Percentiles rank a stretch among this genome's conserved stretches.
Evolutionary conservation across 2,329 filamentous ascomycete genomes (phyloP).

Genomic region (Ophiostoma australiae): DNA sequence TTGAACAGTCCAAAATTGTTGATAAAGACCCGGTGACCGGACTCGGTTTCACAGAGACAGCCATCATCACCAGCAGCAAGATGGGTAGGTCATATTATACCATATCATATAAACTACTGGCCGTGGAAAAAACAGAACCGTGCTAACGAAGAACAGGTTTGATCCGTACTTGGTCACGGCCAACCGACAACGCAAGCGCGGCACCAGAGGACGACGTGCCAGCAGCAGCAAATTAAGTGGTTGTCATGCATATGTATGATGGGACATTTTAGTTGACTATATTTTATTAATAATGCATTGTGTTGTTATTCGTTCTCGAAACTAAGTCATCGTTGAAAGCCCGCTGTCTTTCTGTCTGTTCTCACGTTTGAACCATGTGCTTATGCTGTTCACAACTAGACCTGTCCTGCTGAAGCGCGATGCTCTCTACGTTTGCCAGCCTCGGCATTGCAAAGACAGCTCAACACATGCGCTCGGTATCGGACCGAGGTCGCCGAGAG

Average conservation of each 20-base stretch:
- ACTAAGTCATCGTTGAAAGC: no score
- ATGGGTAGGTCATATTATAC: conserved; percentile 57
- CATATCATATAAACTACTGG: background rate
- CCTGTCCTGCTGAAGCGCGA: no score
- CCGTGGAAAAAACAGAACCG: conserved; percentile 5
- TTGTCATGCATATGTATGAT: background rate
- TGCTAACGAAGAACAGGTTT: conserved; percentile 33
- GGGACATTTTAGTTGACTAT: background rate
- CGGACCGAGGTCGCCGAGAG: background rate
- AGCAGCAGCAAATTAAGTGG: background rate
- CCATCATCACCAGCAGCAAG: conserved; percentile 87
- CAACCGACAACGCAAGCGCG: conserved; percentile 37
- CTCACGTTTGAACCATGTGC: background rate
- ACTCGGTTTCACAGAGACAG: conserved; percentile 89
- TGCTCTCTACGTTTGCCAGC: background rate
- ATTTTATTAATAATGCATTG: background rate
- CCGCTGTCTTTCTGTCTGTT: background rate
- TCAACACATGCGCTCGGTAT: background rate
- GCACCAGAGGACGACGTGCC: conserved; percentile 16
- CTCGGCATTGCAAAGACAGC: background rate
- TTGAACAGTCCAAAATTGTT: conserved; percentile 65
- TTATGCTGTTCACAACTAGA: no score
- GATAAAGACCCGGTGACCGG: conserved; percentile 84
- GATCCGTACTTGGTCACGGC: conserved; percentile 42
- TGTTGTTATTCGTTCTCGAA: background rate